Evolutionary conservation across 192 early-diverging fungal species (phyloP).

Genomic region (Nowakowskiella sp.): DNA sequence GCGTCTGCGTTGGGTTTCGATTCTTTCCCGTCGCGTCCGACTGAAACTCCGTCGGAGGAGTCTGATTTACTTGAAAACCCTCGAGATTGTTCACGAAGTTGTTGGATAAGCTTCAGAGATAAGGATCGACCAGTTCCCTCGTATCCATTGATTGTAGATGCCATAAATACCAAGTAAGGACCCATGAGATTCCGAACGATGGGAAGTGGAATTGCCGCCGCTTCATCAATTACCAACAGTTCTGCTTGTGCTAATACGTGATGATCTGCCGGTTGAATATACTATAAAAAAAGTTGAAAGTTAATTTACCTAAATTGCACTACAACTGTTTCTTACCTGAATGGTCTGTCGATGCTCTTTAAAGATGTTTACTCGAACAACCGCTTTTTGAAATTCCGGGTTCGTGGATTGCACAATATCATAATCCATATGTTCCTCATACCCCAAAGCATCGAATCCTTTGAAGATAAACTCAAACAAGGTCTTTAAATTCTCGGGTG

Average conservation of each 20-base stretch:
- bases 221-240: conserved; percentile 96
- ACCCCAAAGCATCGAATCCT: conserved; percentile 95
- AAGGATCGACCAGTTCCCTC: conserved; percentile 97
- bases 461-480: conserved; percentile 98
- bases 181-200: conserved; percentile 86
- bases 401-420: conserved; percentile 98
- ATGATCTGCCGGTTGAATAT: conserved; percentile 93
- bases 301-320: conserved; percentile 9
- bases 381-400: conserved; percentile 88
- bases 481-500: conserved; percentile 96
- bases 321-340: conserved; percentile 50
- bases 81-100: conserved; percentile 86
- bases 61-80: conserved; percentile 46
- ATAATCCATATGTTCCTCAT: conserved; percentile 98
- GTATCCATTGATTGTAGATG: conserved; percentile 98
- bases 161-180: conserved; percentile 95
- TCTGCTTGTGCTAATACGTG: conserved; percentile 92
- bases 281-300: conserved; percentile 40
- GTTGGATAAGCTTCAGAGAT: conserved; percentile 90
- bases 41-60: conserved; percentile 21
- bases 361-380: conserved; percentile 94
- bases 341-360: conserved; percentile 96
- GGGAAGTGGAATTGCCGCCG: conserved; percentile 94
- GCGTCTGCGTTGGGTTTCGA: conserved; percentile 39
- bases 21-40: conserved; percentile 50